A percentile compares a stretch with the other conserved stretches of the same genome.
phyloP scores from a whole-genome alignment of 1,284 basidiomycete genomes.

The Rhodotorula sp. region DNA sequence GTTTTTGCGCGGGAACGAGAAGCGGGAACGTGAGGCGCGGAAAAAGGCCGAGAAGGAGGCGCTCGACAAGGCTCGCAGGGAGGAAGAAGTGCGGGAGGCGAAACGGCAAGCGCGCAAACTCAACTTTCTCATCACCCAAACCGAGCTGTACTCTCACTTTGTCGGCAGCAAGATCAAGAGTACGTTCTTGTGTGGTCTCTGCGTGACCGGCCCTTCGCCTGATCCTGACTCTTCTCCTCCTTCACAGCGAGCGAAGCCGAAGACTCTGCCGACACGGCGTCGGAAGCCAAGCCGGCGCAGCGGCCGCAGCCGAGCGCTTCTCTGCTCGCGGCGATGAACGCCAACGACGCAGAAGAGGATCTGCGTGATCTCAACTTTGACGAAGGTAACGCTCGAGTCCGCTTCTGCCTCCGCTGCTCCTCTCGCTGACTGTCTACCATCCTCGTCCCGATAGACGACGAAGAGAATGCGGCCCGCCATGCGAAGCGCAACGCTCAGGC shows the following conservation, averaged over 20 bases:
- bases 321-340: conserved; percentile 32
- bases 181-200: conserved; percentile 52
- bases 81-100: conserved; percentile 95
- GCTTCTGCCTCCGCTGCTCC: too few relatives aligned
- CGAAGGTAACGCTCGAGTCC: too few relatives aligned
- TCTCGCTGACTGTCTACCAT: background rate
- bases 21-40: conserved; percentile 87
- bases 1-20: conserved; percentile 98
- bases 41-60: conserved; percentile 94
- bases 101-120: conserved; percentile 94
- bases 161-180: conserved; percentile 98
- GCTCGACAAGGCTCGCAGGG: conserved; percentile 80
- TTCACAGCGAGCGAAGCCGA: conserved; percentile 79
- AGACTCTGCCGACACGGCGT: conserved; percentile 62
- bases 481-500: conserved; percentile 88
- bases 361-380: conserved; percentile 90
- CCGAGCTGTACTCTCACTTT: conserved; percentile 98
- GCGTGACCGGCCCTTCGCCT: background rate
- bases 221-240: background rate
- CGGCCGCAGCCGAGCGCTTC: conserved; percentile 22
- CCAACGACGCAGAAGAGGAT: conserved; percentile 31
- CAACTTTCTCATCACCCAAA: conserved; percentile 98
- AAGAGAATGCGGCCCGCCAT: conserved; percentile 83
- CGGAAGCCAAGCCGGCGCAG: conserved; percentile 43
- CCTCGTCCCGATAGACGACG: conserved; percentile 66